Base-by-base conservation (phyloP, 345 rosid species). In the Brassica napus region DNA sequence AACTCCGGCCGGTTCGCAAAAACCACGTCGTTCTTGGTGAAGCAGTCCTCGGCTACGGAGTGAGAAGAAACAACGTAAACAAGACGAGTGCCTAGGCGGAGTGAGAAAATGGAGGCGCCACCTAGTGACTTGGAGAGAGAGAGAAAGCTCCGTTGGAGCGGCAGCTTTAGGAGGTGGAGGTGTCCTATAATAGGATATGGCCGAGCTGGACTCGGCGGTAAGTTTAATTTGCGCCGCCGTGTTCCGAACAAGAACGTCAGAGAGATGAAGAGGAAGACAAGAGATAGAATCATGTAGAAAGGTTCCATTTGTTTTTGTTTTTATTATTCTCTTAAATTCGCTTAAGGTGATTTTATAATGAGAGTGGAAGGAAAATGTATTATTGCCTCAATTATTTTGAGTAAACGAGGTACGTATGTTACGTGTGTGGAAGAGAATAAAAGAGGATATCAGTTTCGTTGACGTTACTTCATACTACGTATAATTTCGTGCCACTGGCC, bases 181-280 rank as follows among this genome's bases (percentile, higher is more conserved):
- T 79, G 82, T 4, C 82, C 82, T 6, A 79, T 37, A 3, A 73
- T 14, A 8, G 78, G 82, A 12, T 44, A 58, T 3, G 74, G 15
- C 0, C 37, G 10, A 3, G 31, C 59, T 0, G 91, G 91, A 68
- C 83, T 55, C 5, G 91, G 90, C 0, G 90, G 90, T n/a, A 73
- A 78, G 26, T 86, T 85, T 5, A 57, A 7, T 31, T 78, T 78
- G 4, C n/a, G 35, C 52, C 24, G 79, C 4, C 72, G 72, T 55
- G 31, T 2, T 12, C 68, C 16, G 16, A 69, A 6, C 5, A 70
- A 32, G 18, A 61, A 2, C 2, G 4, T 60, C 2, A 69, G 54
- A 77, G 64, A 47, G 11, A 52, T 10, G 37, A 77, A 31, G 62
- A 77, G 2, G 30, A 77, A 3, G 54, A 69, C n/a, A 14, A 32